Conservation (phyloP, 106 monocot species). For the Agapanthus africanus region DNA sequence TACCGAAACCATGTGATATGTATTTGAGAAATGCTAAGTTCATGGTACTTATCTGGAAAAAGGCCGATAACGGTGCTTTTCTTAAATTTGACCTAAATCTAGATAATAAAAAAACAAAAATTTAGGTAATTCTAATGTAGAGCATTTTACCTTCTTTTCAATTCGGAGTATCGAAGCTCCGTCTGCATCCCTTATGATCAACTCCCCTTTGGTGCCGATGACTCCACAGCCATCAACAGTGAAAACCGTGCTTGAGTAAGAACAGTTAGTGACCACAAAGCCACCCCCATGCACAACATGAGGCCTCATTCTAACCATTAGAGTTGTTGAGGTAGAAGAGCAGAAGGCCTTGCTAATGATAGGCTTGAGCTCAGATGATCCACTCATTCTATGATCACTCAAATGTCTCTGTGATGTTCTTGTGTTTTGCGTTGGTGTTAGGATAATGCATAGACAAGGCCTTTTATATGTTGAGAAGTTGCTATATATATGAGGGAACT, state of each 20-base stretch:
- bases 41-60: too few relatives aligned
- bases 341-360: constrained; percentile 68
- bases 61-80: too few relatives aligned
- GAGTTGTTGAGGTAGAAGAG: constrained; percentile 13
- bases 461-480: too few relatives aligned
- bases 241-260: constrained; percentile 33
- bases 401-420: too few relatives aligned
- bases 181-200: constrained; percentile 49
- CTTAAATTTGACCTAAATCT: not conserved
- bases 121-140: too few relatives aligned
- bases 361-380: constrained; percentile 24
- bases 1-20: too few relatives aligned
- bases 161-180: constrained; percentile 50
- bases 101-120: too few relatives aligned
- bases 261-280: constrained; percentile 36
- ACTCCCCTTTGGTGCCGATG: constrained; percentile 38
- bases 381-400: too few relatives aligned
- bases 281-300: constrained; percentile 59
- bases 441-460: too few relatives aligned
- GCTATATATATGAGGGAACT: too few relatives aligned
- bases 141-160: constrained; percentile 39
- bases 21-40: too few relatives aligned
- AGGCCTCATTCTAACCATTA: constrained; percentile 65
- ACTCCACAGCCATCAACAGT: constrained; percentile 66
- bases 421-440: too few relatives aligned